Percentiles rank a stretch among this genome's conserved stretches.
Conservation (phyloP, 1,284 basidiomycete genomes). For the Leccinum fallax region DNA sequence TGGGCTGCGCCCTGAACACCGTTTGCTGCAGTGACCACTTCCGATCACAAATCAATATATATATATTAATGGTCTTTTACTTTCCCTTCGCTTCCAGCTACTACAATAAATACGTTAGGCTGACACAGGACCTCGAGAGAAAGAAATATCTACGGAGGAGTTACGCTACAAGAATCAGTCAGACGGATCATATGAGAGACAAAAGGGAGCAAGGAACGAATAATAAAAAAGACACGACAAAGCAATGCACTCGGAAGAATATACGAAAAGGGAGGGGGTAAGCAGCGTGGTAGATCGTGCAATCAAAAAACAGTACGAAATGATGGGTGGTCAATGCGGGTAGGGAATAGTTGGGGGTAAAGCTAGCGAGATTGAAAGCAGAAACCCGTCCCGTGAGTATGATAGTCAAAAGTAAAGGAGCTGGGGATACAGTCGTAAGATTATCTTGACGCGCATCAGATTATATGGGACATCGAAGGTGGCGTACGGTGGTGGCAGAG, state of each 20-base stretch:
- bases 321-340: constrained; percentile 17
- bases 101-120: constrained; percentile 27
- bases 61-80: constrained; percentile 21
- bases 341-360: constrained; percentile 9
- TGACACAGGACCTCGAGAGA: constrained; percentile 24
- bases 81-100: constrained; percentile 18
- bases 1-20: neutral
- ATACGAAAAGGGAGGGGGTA: constrained; percentile 15
- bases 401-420: constrained; percentile 23
- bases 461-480: constrained; percentile 18
- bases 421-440: constrained; percentile 22
- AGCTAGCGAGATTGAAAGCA: constrained; percentile 10
- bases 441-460: constrained; percentile 23
- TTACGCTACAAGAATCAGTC: constrained; percentile 35
- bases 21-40: neutral
- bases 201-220: constrained; percentile 12
- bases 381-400: constrained; percentile 31
- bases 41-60: neutral
- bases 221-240: constrained; percentile 27
- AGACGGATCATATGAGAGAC: constrained; percentile 1
- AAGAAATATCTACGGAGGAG: constrained; percentile 32
- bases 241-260: constrained; percentile 7
- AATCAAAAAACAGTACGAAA: constrained; percentile 35
- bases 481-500: constrained; percentile 15
- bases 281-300: constrained; percentile 21